These are phyloP conservation scores for Eimeria praecox DNA, from an alignment of 169 alveolate genomes.

Conservation along the genomic window DNA sequence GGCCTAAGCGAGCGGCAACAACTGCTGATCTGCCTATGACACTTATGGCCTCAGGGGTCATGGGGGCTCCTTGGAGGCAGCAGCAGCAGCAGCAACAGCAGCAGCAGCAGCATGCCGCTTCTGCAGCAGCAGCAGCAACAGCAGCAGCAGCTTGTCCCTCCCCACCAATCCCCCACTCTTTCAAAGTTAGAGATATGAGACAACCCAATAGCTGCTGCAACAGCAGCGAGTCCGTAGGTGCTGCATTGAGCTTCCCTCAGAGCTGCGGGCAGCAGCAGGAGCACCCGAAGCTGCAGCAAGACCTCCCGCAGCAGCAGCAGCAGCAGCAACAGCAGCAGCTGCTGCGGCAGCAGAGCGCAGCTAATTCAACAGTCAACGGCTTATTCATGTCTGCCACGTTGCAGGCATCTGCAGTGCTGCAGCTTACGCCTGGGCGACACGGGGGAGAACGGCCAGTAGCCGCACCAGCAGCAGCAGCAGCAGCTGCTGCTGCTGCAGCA, in stretches of 20 bases:
- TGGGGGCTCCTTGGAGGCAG: neutral
- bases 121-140: neutral
- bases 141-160: constrained; percentile 21
- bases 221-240: constrained; percentile 13
- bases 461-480: constrained; percentile 37
- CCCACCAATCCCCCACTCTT: neutral
- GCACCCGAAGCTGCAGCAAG: neutral
- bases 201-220: neutral
- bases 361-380: constrained; percentile 18
- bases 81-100: constrained; percentile 53
- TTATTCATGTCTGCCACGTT: constrained; percentile 33
- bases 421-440: constrained; percentile 43
- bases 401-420: constrained; percentile 62
- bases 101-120: neutral
- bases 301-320: constrained; percentile 9
- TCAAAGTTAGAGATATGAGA: neutral
- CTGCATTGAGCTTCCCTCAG: neutral
- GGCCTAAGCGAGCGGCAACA: constrained; percentile 64
- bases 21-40: neutral
- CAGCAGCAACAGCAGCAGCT: neutral
- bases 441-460: neutral
- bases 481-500: constrained; percentile 29
- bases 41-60: neutral
- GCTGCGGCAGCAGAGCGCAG: neutral
- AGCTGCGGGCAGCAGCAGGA: constrained; percentile 42